A percentile compares a stretch with the other conserved stretches of the same genome.
Evolutionary conservation across 208 protist species (phyloP).

Genomic region (Trypanosoma cruzi): DNA sequence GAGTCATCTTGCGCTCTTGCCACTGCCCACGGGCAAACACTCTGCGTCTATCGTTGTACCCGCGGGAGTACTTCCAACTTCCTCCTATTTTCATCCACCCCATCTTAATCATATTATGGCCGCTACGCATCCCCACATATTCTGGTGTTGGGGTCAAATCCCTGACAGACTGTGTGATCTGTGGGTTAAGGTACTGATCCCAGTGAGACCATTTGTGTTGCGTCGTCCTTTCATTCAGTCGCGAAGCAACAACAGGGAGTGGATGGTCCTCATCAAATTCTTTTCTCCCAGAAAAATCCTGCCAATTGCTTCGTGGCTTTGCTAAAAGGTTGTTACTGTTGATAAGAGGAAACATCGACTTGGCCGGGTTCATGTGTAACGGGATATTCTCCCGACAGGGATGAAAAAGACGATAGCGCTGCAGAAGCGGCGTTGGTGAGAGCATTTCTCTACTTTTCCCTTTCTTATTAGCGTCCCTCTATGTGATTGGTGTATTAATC

Average conservation of each 20-base stretch:
- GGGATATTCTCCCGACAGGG: constrained; percentile 63
- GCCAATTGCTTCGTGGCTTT: constrained; percentile 82
- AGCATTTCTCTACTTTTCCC: constrained; percentile 27
- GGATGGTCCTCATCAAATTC: constrained; percentile 87
- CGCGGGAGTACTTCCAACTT: constrained; percentile 86
- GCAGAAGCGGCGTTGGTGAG: constrained; percentile 14
- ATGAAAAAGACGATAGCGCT: constrained; percentile 78
- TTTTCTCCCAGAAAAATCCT: constrained; percentile 77
- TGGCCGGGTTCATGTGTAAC: constrained; percentile 76
- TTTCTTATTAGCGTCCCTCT: no score
- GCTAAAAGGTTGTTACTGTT: constrained; percentile 85
- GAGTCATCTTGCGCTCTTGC: constrained; percentile 93
- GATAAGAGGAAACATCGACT: constrained; percentile 90
- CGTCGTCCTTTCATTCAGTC: constrained; percentile 72
- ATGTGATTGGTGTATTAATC: no score
- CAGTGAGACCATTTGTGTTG: constrained; percentile 87
- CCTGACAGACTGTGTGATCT: constrained; percentile 66
- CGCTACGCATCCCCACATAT: constrained; percentile 84
- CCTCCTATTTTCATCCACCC: constrained; percentile 93
- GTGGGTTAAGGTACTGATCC: constrained; percentile 89
- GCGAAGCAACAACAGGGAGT: constrained; percentile 74
- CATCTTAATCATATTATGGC: constrained; percentile 89
- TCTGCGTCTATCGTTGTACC: constrained; percentile 81
- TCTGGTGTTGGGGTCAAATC: constrained; percentile 79
- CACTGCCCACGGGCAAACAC: constrained; percentile 84